Percentiles rank a stretch among this genome's conserved stretches.
phyloP scores from a whole-genome alignment of 176 grass and related monocot genomes.

The Eleusine indica region DNA sequence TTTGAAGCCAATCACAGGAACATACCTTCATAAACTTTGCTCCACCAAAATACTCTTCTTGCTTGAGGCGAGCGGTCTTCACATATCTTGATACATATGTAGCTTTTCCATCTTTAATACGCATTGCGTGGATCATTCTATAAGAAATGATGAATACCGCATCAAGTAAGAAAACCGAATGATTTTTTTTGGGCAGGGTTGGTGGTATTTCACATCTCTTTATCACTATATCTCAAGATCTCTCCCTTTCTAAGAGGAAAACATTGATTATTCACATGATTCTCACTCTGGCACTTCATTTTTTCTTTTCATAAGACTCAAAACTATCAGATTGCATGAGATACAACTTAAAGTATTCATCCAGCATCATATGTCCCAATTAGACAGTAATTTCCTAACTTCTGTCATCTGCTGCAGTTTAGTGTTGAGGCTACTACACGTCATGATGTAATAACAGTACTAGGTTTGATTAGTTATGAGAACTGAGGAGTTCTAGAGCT shows the following conservation, averaged over 20 bases:
- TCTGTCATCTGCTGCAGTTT: not conserved
- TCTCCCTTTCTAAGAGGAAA: no score
- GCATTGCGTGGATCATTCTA: constrained; percentile 98
- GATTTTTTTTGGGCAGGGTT: not conserved
- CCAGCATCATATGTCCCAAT: not conserved
- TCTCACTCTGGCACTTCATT: no score
- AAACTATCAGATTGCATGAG: no score
- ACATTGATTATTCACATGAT: no score
- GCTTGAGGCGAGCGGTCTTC: constrained; percentile 84
- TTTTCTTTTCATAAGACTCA: no score
- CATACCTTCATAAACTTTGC: constrained; percentile 94
- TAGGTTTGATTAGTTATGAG: not conserved
- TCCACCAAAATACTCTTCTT: constrained; percentile 92
- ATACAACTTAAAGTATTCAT: no score
- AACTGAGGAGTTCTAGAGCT: not conserved
- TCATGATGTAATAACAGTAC: not conserved
- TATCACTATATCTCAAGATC: not conserved
- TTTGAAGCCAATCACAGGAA: not conserved
- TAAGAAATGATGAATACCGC: constrained; percentile 11
- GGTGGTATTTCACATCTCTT: not conserved
- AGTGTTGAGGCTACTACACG: not conserved
- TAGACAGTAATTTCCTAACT: not conserved
- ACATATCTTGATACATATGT: constrained; percentile 95
- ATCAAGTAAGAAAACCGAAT: constrained; percentile 11
- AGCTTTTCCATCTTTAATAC: constrained; percentile 93